Percentiles rank a stretch among this genome's conserved stretches.
Conservation (phyloP, 768 basidiomycete species). For the Phanerodontia chrysosporium region DNA sequence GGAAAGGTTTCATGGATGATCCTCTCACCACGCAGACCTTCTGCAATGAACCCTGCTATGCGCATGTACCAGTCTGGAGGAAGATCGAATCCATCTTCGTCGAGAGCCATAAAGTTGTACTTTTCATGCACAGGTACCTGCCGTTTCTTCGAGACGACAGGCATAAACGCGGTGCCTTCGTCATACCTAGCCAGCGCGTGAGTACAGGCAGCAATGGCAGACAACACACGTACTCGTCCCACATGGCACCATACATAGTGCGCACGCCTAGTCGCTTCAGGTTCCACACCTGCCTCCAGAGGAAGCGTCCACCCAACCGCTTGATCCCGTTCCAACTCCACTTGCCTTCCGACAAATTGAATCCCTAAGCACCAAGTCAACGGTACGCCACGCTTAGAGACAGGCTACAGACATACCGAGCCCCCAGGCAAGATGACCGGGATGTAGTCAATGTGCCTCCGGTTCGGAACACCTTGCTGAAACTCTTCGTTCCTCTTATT, state of each 20-base stretch:
- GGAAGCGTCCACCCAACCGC: conserved; percentile 68
- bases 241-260: conserved; percentile 80
- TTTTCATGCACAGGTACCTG: conserved; percentile 57
- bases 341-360: conserved; percentile 65
- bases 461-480: conserved; percentile 12
- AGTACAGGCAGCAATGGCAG: neutral
- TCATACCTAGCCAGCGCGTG: conserved; percentile 53
- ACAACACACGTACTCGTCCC: conserved; percentile 62
- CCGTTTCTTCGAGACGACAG: conserved; percentile 54
- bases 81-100: conserved; percentile 72
- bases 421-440: conserved; percentile 81
- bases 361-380: conserved; percentile 41
- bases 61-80: conserved; percentile 88
- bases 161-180: conserved; percentile 82
- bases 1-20: conserved; percentile 61
- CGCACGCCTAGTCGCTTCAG: conserved; percentile 56
- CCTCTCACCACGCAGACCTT: conserved; percentile 63
- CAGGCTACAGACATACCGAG: conserved; percentile 48
- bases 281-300: conserved; percentile 78
- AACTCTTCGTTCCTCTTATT: conserved; percentile 41
- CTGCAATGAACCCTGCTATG: conserved; percentile 67
- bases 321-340: conserved; percentile 72
- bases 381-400: neutral
- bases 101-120: conserved; percentile 64
- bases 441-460: conserved; percentile 70